phyloP scores from a whole-genome alignment of 352 stramenopile genomes.

The Globisporangium viniferum region DNA sequence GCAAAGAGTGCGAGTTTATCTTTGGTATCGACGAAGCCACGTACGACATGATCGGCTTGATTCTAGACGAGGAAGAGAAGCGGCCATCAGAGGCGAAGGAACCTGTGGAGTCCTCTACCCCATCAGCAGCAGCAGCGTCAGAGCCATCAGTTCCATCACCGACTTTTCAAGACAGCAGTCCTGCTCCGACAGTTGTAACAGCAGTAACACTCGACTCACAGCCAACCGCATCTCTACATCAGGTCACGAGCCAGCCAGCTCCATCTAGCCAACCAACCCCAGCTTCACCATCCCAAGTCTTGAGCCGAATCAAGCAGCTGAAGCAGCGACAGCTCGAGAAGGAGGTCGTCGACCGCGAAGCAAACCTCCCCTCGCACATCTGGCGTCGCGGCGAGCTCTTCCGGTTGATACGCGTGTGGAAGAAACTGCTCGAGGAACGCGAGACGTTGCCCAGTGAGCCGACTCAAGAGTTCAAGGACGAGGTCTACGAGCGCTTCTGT shows the following conservation, averaged over 20 bases:
- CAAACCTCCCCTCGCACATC: background rate
- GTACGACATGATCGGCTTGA: background rate
- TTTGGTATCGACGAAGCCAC: background rate
- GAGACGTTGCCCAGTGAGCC: background rate
- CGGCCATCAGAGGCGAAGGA: background rate
- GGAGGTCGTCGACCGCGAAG: background rate
- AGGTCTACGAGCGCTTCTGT: background rate
- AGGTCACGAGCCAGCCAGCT: too few relatives aligned
- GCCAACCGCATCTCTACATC: background rate
- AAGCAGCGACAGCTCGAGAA: background rate
- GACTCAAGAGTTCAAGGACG: background rate
- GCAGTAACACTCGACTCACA: background rate
- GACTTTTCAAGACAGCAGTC: background rate
- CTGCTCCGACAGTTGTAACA: background rate
- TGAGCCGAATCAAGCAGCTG: background rate
- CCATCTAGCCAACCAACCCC: background rate
- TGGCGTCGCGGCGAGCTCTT: background rate
- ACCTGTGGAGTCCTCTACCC: background rate
- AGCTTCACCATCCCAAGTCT: background rate
- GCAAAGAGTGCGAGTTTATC: background rate
- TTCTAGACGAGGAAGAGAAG: background rate
- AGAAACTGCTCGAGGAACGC: background rate
- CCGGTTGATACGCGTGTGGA: conserved; percentile 3
- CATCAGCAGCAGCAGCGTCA: background rate
- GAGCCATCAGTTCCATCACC: background rate